These are phyloP conservation scores for Sclerotinia subarctica DNA, from an alignment of 2,329 filamentous ascomycete genomes.

Conservation along the genomic window DNA sequence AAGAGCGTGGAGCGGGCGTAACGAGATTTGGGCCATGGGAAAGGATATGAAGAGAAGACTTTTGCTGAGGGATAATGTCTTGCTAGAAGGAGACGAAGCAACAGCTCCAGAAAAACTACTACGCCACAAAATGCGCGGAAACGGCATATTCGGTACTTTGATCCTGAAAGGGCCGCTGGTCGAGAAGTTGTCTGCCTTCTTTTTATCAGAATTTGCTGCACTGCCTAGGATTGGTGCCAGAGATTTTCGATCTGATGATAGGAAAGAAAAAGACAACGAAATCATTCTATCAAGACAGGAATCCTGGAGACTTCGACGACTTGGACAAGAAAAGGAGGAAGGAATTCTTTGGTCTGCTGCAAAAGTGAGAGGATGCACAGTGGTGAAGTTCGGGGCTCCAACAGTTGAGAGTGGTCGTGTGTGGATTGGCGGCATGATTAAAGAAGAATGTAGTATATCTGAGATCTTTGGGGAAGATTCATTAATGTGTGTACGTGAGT, in stretches of 20 bases:
- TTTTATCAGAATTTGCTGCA: slow-evolving; percentile 72
- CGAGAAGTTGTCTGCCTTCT: slow-evolving; percentile 64
- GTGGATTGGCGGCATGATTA: slow-evolving; percentile 76
- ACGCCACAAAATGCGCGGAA: slow-evolving; percentile 65
- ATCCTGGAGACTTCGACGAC: slow-evolving; percentile 53
- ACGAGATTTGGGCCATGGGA: slow-evolving; percentile 70
- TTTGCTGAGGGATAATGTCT: slow-evolving; percentile 79
- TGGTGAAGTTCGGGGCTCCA: slow-evolving; percentile 85
- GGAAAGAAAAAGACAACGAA: slow-evolving; percentile 44
- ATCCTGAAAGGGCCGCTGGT: slow-evolving; percentile 75
- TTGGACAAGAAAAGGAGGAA: slow-evolving; percentile 55
- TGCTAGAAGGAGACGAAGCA: slow-evolving; percentile 59
- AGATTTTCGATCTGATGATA: slow-evolving; percentile 64
- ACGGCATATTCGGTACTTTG: slow-evolving; percentile 79
- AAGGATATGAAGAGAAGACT: slow-evolving; percentile 52
- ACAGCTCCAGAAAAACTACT: slow-evolving; percentile 43
- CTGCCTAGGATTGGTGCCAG: slow-evolving; percentile 79
- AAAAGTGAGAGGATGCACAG: slow-evolving; percentile 73
- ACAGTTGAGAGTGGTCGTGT: slow-evolving; percentile 76
- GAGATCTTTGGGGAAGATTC: slow-evolving; percentile 76
- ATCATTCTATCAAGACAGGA: slow-evolving; percentile 44
- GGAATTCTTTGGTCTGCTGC: slow-evolving; percentile 80
- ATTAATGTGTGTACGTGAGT: slow-evolving; percentile 66
- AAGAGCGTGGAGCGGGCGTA: slow-evolving; percentile 72
- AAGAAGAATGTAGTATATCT: slow-evolving; percentile 68